Evolutionary conservation across 306 rosid species (phyloP).

Genomic region (Malus fusca): DNA sequence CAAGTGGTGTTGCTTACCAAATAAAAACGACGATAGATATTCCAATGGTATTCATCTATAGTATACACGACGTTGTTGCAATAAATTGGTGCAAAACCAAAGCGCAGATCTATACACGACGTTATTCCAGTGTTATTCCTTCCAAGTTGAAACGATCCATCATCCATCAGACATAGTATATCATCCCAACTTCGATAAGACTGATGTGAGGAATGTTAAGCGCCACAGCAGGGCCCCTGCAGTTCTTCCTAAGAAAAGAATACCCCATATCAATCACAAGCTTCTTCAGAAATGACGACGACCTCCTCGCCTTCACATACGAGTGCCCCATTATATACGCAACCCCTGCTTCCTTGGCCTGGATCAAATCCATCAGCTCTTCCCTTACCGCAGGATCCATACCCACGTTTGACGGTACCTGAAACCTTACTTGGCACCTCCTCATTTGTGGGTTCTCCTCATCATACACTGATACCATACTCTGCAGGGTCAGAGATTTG

Average conservation of each 20-base stretch:
- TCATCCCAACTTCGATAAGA: constrained; percentile 89
- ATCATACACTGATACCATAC: constrained; percentile 56
- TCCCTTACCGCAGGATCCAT: constrained; percentile 63
- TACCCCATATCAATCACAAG: constrained; percentile 66
- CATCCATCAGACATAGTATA: constrained; percentile 58
- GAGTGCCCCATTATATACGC: constrained; percentile 87
- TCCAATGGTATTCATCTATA: neutral
- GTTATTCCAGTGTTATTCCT: too few species aligned
- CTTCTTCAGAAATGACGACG: constrained; percentile 62
- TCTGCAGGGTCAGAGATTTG: constrained; percentile 53
- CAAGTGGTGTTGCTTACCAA: neutral
- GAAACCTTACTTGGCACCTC: constrained; percentile 61
- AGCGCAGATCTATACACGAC: neutral
- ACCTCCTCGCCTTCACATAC: constrained; percentile 77
- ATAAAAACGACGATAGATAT: neutral
- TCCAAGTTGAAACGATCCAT: too few species aligned
- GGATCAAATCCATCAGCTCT: constrained; percentile 61
- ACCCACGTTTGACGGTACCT: constrained; percentile 39
- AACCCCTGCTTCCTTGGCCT: constrained; percentile 83
- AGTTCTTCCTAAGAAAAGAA: constrained; percentile 77
- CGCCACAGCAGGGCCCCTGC: constrained; percentile 79
- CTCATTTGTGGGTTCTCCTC: constrained; percentile 56
- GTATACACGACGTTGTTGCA: too few species aligned
- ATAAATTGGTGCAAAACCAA: neutral
- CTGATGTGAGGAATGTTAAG: constrained; percentile 88